A percentile compares a stretch with the other conserved stretches of the same genome.
Evolutionary conservation across 2,329 filamentous ascomycete genomes (phyloP).

Genomic region (Fusarium anguioides): DNA sequence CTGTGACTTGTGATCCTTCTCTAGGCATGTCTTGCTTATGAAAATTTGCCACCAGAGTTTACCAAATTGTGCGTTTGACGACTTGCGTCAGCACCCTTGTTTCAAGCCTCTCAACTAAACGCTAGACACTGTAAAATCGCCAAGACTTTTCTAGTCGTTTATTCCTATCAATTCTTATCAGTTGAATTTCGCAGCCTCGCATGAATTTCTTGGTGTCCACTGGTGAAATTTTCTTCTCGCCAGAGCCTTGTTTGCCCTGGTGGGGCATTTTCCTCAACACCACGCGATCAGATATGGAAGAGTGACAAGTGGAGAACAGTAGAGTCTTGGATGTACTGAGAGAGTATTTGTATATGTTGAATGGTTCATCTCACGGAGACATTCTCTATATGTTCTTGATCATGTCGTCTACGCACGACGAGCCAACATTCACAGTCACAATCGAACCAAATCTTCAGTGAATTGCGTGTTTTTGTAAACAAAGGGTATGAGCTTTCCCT

Average conservation of each 20-base stretch:
- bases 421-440: neutral
- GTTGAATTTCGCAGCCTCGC: slow-evolving; percentile 41
- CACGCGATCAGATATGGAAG: neutral
- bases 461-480: slow-evolving; percentile 43
- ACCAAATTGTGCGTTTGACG: neutral
- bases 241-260: slow-evolving; percentile 45
- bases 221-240: slow-evolving; percentile 28
- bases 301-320: neutral
- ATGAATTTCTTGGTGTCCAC: slow-evolving; percentile 32
- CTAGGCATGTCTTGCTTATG: neutral
- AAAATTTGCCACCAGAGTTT: slow-evolving; percentile 1
- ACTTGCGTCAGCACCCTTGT: neutral
- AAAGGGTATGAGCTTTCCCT: slow-evolving; percentile 48
- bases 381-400: too few species aligned
- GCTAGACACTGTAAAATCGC: neutral
- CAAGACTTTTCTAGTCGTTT: neutral
- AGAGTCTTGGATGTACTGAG: neutral
- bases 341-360: neutral
- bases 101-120: neutral
- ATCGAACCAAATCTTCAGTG: slow-evolving; percentile 18
- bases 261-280: slow-evolving; percentile 26
- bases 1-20: neutral
- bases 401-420: too few species aligned
- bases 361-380: neutral
- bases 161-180: neutral